Base-by-base conservation (phyloP, 2,329 filamentous ascomycete genomes). In the Fusarium ramigenum region DNA sequence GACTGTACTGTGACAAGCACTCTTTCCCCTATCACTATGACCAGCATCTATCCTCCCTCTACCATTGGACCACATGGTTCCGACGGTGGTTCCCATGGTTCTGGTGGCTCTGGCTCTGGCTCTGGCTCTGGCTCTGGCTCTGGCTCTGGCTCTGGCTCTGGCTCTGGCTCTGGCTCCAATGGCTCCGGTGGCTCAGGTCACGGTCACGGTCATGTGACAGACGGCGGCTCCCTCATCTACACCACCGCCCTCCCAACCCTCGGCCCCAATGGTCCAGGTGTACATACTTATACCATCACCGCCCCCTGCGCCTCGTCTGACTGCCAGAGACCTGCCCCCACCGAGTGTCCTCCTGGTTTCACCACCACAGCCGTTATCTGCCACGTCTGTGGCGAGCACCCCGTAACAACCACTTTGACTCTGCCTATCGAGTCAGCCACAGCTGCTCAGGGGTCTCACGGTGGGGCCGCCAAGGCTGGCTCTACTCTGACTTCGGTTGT, bases 261-360 rank as follows among this genome's bases (percentile, higher is more conserved):
- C 12, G 69, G 69, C 19, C 37, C 58, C 11, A 36, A 67, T 53
- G 67, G 69, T 25, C 47, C 49, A 8, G 58, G 42, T 8, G 15
- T 60, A n/a, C 58, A 71, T 30, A 71, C 62, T 36, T 72, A 72
- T 57, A 68, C 69, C 11, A 42, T 71, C 47, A 71, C 69, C 16
- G 53, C 40, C 21, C 63, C 67, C 28, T 72, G 63, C 46, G 25
- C 53, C 23, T 23, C 28, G 42, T 39, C 52, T 44, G 23, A 62
- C 28, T 72, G 69, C 30, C 43, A 44, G 16, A 53, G 37, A 21
- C 68, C 63, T 25, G 19, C 43, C 21, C 3, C 53, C 5, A 37
- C n/a, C 11, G 53, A 67, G 7, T 67, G 52, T 25, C 69, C 69
- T 28, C 67, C 57, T 46, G 69, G 67, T 2, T 72, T 71, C 62